Evolutionary conservation across 306 rosid genomes (phyloP).

Genomic region (Sesbania bispinosa): DNA sequence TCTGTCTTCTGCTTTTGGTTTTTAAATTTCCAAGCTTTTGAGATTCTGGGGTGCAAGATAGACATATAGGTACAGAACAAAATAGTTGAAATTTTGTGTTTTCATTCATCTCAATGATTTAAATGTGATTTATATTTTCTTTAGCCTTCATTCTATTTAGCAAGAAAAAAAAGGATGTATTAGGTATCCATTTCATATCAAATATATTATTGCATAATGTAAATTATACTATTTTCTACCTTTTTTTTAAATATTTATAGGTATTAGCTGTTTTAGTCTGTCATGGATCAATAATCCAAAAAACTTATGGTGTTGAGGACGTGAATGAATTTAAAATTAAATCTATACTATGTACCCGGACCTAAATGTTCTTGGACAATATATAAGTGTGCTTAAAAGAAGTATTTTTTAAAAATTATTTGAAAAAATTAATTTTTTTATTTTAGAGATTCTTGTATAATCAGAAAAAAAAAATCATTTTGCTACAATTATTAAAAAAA

Average conservation of each 20-base stretch:
- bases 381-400: no score
- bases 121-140: not conserved
- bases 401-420: no score
- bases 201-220: not conserved
- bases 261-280: not conserved
- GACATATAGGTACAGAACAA: not conserved
- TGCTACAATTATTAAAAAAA: no score
- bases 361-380: no score
- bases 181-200: not conserved
- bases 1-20: not conserved
- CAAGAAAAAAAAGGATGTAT: not conserved
- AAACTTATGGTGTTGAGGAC: no score
- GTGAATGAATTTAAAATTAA: no score
- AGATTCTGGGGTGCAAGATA: constrained; percentile 10
- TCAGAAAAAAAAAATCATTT: no score
- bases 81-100: not conserved
- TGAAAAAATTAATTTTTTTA: no score
- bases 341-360: no score
- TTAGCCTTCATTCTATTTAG: not conserved
- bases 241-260: not conserved
- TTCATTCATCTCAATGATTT: not conserved
- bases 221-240: not conserved
- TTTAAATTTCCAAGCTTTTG: not conserved
- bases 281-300: no score
- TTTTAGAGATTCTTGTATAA: no score